Conservation (phyloP, 345 rosid genomes). For the Mercurialis annua region DNA sequence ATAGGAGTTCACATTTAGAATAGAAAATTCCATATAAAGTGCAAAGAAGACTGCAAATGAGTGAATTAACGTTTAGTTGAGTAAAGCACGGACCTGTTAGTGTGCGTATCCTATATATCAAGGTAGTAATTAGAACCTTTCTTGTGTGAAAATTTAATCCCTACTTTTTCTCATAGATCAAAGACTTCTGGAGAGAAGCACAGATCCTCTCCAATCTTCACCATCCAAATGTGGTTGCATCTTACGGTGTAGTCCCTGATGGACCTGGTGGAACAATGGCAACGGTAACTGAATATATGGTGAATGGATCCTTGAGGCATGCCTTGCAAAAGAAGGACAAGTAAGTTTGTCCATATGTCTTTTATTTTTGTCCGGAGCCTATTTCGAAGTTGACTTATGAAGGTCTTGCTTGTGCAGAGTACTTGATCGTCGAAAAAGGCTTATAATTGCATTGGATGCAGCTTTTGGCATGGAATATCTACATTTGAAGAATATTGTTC, state of each 20-base stretch:
- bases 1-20: background rate
- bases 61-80: background rate
- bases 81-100: background rate
- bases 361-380: background rate
- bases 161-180: conserved; percentile 39
- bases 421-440: conserved; percentile 75
- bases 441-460: conserved; percentile 74
- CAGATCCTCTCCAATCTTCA: conserved; percentile 79
- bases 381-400: conserved; percentile 15
- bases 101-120: background rate
- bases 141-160: conserved; percentile 6
- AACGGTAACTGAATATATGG: conserved; percentile 89
- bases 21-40: background rate
- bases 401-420: conserved; percentile 40
- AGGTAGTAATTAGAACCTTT: conserved; percentile 6
- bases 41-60: background rate
- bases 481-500: conserved; percentile 78
- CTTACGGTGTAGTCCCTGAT: conserved; percentile 88
- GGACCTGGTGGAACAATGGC: conserved; percentile 89
- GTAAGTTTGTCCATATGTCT: conserved; percentile 26
- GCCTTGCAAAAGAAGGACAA: conserved; percentile 63
- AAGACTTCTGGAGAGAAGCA: conserved; percentile 94
- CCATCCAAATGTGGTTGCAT: conserved; percentile 94
- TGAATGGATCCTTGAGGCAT: conserved; percentile 82
- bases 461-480: conserved; percentile 98